Base-by-base conservation (phyloP, 2,329 filamentous ascomycete genomes). In the Colletotrichum trifolii region DNA sequence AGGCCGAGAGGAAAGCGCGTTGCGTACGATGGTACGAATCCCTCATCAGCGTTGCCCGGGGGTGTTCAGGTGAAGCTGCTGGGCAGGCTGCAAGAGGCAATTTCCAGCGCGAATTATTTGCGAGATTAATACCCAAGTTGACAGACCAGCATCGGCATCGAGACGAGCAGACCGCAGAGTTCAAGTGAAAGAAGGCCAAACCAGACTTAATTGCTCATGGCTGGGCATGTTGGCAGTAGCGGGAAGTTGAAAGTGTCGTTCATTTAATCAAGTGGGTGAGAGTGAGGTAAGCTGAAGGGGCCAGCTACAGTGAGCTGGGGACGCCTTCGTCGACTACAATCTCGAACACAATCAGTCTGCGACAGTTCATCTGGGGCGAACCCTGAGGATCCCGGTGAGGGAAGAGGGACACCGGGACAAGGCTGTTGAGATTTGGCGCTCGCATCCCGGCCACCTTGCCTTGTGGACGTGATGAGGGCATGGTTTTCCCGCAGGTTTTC, bases 101-200 rank as follows among this genome's bases (percentile, higher is more conserved):
- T 65, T 65, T 65, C 58, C 61, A 55, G 58, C 58, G 62, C 50
- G 62, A 65, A 65, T 62, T 56, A 52, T 52, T 52, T 56, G 46
- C 56, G 47, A 61, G 58, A 55, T 65, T 55, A 58, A 57, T 38
- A 25, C 25, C 25, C 25, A 25, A 25, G 25, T 25, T 25, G 25
- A 25, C 25, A 6, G 6, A 40, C 39, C 39, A 40, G 39, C 25
- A 25, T 25, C 25, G 25, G 25, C 25, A 33, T 10, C 43, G 6
- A 46, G 43, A n/a, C 43, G 8, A 46, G 15, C 15, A 43, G 42
- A 12, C 11, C 13, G 42, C 42, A 15, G 42, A 15, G 12, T 43
- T 25, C 25, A 25, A 25, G 25, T 25, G 25, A 5, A 25, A 46
- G 43, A 12, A 15, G 43, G 43, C 43, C 43, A 15, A 42, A 46